A percentile compares a stretch with the other conserved stretches of the same genome.
phyloP scores from a whole-genome alignment of 768 basidiomycete species.

The Filobasidium wieringae region DNA sequence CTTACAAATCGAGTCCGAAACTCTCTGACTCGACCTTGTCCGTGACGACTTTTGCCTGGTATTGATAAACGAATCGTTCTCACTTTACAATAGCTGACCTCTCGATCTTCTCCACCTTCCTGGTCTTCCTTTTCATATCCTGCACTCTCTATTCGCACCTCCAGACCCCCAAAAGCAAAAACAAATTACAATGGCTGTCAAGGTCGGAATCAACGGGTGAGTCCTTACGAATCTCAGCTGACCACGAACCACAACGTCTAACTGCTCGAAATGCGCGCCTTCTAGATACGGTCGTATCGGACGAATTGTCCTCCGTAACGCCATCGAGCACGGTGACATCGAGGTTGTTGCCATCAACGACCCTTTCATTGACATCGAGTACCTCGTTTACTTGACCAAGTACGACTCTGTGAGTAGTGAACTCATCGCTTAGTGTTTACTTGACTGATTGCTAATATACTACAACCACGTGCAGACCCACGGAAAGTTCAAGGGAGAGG shows the following conservation, averaged over 20 bases:
- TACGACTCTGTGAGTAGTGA: too few species aligned
- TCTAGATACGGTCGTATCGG: constrained; percentile 71
- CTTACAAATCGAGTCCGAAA: too few species aligned
- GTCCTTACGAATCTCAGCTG: too few species aligned
- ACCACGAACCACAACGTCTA: background rate
- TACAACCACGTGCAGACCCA: constrained; percentile 34
- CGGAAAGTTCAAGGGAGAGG: constrained; percentile 61
- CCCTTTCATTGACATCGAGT: constrained; percentile 91
- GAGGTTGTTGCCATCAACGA: constrained; percentile 92
- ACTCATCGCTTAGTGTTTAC: too few species aligned
- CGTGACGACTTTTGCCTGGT: too few species aligned
- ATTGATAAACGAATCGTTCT: too few species aligned
- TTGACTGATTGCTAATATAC: too few species aligned
- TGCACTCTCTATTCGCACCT: background rate
- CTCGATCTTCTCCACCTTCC: too few species aligned
- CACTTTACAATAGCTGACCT: too few species aligned
- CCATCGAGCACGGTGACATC: constrained; percentile 59
- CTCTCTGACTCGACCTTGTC: too few species aligned
- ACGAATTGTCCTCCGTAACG: constrained; percentile 95
- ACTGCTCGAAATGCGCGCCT: background rate
- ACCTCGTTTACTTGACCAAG: constrained; percentile 99
- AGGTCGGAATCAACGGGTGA: constrained; percentile 19
- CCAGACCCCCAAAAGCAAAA: background rate
- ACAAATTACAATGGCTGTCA: constrained; percentile 14
- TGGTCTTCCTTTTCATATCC: too few species aligned